Evolutionary conservation across 257 asterid genomes (phyloP).

Genomic region (Verbascum thapsus): DNA sequence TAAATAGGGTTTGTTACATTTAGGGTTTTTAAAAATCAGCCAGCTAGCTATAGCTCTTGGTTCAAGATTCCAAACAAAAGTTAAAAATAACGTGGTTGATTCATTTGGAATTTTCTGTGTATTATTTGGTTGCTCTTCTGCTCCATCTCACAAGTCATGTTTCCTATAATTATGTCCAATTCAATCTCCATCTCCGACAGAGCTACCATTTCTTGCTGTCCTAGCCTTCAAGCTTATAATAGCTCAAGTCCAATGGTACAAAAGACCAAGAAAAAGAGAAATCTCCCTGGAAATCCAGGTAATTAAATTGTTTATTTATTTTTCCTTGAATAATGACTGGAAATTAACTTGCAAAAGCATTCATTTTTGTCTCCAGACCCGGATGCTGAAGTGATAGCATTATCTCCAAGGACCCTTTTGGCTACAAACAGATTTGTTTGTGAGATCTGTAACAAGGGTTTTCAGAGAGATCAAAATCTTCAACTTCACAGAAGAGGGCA

Average conservation of each 20-base stretch:
- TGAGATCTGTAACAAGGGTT: constrained; percentile 75
- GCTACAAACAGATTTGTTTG: constrained; percentile 70
- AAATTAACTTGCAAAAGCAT: too few relatives aligned
- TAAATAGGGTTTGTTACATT: constrained; percentile 40
- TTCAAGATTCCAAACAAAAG: constrained; percentile 18
- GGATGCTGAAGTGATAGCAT: constrained; percentile 73
- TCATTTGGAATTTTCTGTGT: constrained; percentile 27
- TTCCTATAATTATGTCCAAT: constrained; percentile 43
- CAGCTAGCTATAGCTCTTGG: constrained; percentile 2
- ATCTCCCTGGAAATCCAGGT: constrained; percentile 79
- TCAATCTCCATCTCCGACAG: constrained; percentile 46
- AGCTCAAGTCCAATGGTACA: constrained; percentile 34
- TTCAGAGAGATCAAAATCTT: constrained; percentile 76
- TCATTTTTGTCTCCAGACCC: constrained; percentile 44
- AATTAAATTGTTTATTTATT: background rate
- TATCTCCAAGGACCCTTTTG: constrained; percentile 63
- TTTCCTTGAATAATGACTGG: background rate
- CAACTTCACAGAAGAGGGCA: constrained; percentile 83
- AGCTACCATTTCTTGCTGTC: constrained; percentile 45
- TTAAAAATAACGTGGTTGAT: constrained; percentile 20
- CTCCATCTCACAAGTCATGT: constrained; percentile 35
- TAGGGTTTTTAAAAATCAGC: constrained; percentile 5
- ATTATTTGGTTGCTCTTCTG: constrained; percentile 7
- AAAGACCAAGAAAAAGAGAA: constrained; percentile 61
- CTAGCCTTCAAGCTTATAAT: constrained; percentile 45